Percentiles rank a stretch among this genome's conserved stretches.
Conservation (phyloP, 148 eudicot species). For the Euryodendron excelsum region DNA sequence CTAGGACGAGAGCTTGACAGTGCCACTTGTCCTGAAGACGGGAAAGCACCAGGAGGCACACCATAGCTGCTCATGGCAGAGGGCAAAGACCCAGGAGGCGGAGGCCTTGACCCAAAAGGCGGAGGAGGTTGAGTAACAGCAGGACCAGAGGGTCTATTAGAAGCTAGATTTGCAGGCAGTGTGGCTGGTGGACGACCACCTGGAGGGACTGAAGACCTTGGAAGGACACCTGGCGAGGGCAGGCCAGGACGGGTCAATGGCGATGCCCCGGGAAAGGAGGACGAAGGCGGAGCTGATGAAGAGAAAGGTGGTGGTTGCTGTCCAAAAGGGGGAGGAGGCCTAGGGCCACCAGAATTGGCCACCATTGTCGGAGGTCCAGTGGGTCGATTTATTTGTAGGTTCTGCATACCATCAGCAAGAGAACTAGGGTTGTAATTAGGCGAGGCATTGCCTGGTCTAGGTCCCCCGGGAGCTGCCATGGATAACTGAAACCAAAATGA, state of each 20-base stretch:
- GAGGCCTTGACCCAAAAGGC: slow-evolving; percentile 59
- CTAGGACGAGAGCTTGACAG: slow-evolving; percentile 49
- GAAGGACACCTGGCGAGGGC: slow-evolving; percentile 74
- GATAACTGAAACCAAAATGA: slow-evolving; percentile 5
- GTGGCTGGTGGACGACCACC: slow-evolving; percentile 48
- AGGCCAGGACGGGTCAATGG: slow-evolving; percentile 60
- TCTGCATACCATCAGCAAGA: slow-evolving; percentile 65
- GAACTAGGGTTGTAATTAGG: slow-evolving; percentile 62
- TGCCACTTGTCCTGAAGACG: slow-evolving; percentile 33
- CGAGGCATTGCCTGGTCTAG: slow-evolving; percentile 67
- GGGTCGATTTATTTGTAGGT: slow-evolving; percentile 63
- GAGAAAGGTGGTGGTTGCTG: slow-evolving; percentile 59
- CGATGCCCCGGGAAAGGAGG: slow-evolving; percentile 44
- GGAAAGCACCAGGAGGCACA: slow-evolving; percentile 31
- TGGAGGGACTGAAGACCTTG: slow-evolving; percentile 50
- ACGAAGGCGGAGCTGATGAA: slow-evolving; percentile 34
- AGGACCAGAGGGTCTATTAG: slow-evolving; percentile 50
- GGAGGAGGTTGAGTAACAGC: slow-evolving; percentile 45
- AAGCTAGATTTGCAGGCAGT: slow-evolving; percentile 41
- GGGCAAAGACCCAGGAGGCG: slow-evolving; percentile 39
- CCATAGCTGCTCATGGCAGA: slow-evolving; percentile 31
- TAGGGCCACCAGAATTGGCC: slow-evolving; percentile 32
- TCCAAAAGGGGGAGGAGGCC: slow-evolving; percentile 56
- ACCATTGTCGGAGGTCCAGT: slow-evolving; percentile 34
- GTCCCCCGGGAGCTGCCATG: slow-evolving; percentile 89